Conservation (phyloP, 768 basidiomycete genomes). For the Suillus variegatus region DNA sequence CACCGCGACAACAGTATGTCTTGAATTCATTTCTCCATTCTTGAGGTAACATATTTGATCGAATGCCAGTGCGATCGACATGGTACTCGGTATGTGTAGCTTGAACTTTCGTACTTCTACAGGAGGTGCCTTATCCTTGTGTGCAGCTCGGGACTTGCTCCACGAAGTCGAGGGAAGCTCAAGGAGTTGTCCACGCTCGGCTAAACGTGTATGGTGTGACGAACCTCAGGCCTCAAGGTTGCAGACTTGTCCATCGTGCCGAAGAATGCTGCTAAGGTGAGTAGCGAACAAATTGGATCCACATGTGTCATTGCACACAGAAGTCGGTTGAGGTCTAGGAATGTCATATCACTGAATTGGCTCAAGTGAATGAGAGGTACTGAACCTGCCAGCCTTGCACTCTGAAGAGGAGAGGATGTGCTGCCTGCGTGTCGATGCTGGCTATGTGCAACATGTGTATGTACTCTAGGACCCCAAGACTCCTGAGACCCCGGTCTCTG, state of each 20-base stretch:
- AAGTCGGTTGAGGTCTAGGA: not conserved
- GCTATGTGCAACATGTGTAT: too few species aligned
- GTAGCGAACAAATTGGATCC: not conserved
- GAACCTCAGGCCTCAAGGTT: slow-evolving; percentile 12
- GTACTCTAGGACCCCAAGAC: too few species aligned
- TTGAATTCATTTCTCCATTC: not conserved
- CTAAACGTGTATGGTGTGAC: slow-evolving; percentile 18
- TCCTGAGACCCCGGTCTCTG: too few species aligned
- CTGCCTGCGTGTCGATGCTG: too few species aligned
- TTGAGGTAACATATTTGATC: not conserved
- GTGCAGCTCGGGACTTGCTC: slow-evolving; percentile 62
- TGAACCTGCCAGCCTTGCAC: too few species aligned
- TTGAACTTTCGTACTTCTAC: not conserved
- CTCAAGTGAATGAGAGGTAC: not conserved
- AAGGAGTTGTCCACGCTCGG: slow-evolving; percentile 21
- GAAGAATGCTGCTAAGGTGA: slow-evolving; percentile 32
- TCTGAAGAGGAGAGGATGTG: too few species aligned
- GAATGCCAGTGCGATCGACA: slow-evolving; percentile 28
- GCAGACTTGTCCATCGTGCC: slow-evolving; percentile 25
- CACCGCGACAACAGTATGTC: slow-evolving; percentile 21
- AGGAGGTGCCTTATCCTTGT: not conserved
- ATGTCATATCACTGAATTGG: not conserved
- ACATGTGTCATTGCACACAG: not conserved
- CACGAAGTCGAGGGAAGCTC: slow-evolving; percentile 59
- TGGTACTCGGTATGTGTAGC: slow-evolving; percentile 34